Percentiles rank a stretch among this genome's conserved stretches.
phyloP scores from a whole-genome alignment of 345 rosid genomes.

The Gossypium bickii region DNA sequence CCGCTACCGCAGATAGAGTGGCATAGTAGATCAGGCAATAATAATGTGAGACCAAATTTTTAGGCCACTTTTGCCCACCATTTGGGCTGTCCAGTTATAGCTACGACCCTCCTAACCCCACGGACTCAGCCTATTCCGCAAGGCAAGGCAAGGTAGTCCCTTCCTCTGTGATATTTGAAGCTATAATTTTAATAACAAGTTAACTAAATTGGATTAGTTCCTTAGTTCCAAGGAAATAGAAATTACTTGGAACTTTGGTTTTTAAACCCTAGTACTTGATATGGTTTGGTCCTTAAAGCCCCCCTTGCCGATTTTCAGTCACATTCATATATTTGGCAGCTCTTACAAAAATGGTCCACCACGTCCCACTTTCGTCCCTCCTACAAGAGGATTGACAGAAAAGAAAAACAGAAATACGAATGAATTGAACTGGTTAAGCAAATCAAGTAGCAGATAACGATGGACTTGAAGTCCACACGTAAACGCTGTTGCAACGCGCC shows the following conservation, averaged over 20 bases:
- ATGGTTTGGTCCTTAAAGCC: not conserved
- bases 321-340: not conserved
- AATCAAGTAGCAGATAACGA: not conserved
- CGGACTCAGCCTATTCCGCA: not conserved
- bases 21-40: not conserved
- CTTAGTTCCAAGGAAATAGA: not conserved
- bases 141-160: not conserved
- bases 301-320: not conserved
- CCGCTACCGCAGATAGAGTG: not conserved
- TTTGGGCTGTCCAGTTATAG: not conserved
- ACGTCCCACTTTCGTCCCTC: not conserved
- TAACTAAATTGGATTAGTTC: not conserved
- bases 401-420: not conserved
- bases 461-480: conserved; percentile 2
- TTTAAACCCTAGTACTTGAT: not conserved
- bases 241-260: not conserved
- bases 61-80: not conserved
- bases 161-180: not conserved
- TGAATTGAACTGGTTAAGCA: not conserved
- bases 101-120: not conserved
- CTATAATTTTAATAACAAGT: not conserved
- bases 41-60: not conserved
- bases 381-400: not conserved
- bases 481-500: conserved; percentile 1
- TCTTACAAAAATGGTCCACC: conserved; percentile 13